Percentiles rank a stretch among this genome's conserved stretches.
Conservation (phyloP, 1,284 basidiomycete genomes). For the Ustilago loliicola region DNA sequence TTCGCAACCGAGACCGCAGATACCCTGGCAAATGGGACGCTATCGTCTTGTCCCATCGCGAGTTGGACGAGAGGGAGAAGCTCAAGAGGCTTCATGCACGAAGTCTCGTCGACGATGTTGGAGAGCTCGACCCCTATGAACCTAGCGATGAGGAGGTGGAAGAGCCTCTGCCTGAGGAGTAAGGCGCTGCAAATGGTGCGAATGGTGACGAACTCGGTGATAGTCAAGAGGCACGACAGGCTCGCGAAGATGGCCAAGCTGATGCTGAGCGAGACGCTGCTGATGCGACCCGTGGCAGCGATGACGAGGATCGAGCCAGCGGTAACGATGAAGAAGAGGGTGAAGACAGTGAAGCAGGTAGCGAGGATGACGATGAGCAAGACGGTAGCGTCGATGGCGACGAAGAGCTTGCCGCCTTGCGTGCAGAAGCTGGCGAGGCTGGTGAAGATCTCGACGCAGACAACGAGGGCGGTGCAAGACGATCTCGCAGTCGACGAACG, state of each 20-base stretch:
- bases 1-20: slow-evolving; percentile 45
- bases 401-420: slow-evolving; percentile 63
- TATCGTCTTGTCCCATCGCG: slow-evolving; percentile 54
- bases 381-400: slow-evolving; percentile 58
- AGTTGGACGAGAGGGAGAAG: slow-evolving; percentile 51
- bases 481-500: slow-evolving; percentile 32
- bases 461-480: slow-evolving; percentile 24
- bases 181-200: slow-evolving; percentile 12
- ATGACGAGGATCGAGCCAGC: slow-evolving; percentile 15
- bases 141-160: slow-evolving; percentile 49
- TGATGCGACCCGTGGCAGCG: slow-evolving; percentile 9
- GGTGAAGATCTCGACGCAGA: slow-evolving; percentile 47
- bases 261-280: slow-evolving; percentile 28
- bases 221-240: slow-evolving; percentile 1
- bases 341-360: slow-evolving; percentile 41
- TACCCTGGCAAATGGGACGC: slow-evolving; percentile 65
- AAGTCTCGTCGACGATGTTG: slow-evolving; percentile 55
- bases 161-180: slow-evolving; percentile 16
- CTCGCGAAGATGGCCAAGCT: slow-evolving; percentile 16
- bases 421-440: slow-evolving; percentile 51
- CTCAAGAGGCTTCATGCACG: slow-evolving; percentile 46
- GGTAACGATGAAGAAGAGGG: slow-evolving; percentile 27
- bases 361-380: slow-evolving; percentile 52
- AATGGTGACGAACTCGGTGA: slow-evolving; percentile 14
- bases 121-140: slow-evolving; percentile 53